Percentiles rank a stretch among this genome's conserved stretches.
Conservation (phyloP, 1,284 basidiomycete genomes). For the Moniliella sp. region DNA sequence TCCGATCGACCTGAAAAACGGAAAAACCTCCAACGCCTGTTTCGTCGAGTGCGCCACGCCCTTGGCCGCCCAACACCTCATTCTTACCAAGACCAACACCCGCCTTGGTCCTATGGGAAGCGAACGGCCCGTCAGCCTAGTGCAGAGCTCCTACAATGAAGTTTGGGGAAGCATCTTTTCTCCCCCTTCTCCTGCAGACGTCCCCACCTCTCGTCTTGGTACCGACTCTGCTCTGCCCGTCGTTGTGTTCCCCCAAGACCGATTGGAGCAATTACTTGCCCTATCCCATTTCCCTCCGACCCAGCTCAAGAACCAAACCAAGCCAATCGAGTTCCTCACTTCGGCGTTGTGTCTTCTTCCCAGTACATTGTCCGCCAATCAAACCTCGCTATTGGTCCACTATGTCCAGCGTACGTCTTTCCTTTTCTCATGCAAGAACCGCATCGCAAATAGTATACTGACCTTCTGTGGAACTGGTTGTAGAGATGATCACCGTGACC, state of each 20-base stretch:
- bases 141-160: conserved; percentile 1
- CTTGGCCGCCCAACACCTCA: conserved; percentile 2
- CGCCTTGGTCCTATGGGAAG: too few species aligned
- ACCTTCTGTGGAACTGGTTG: too few species aligned
- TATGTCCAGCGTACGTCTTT: too few species aligned
- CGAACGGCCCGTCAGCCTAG: conserved; percentile 3
- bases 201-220: neutral
- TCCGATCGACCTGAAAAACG: conserved; percentile 3
- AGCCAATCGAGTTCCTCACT: conserved; percentile 2
- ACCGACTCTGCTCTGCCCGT: too few species aligned
- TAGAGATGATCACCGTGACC: too few species aligned
- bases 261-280: conserved; percentile 1
- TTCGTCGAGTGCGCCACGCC: conserved; percentile 3
- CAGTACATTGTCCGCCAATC: neutral
- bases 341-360: conserved; percentile 1
- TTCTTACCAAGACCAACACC: conserved; percentile 4
- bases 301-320: conserved; percentile 3
- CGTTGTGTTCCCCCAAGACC: conserved; percentile 2
- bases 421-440: too few species aligned
- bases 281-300: neutral
- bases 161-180: conserved; percentile 1
- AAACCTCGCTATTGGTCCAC: neutral
- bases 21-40: conserved; percentile 5
- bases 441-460: too few species aligned
- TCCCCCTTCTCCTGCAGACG: neutral